These are phyloP conservation scores for Solanum habrochaites DNA, from an alignment of 257 asterid species.

Conservation along the genomic window DNA sequence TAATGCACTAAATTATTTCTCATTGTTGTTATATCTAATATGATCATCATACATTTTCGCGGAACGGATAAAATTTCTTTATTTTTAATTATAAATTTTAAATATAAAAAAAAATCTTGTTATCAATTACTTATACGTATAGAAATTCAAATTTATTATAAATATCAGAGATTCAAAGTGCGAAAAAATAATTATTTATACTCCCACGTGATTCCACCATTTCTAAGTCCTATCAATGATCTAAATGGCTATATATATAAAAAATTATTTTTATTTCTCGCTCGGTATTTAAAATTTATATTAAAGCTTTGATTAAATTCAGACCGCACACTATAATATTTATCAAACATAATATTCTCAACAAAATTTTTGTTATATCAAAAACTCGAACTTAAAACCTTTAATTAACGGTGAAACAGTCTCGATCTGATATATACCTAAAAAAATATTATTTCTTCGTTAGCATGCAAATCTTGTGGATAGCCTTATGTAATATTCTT, in stretches of 20 bases:
- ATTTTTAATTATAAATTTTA: neutral
- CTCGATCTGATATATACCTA: neutral
- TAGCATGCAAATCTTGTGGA: neutral
- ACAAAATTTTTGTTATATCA: rapidly evolving
- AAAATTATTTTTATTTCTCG: neutral
- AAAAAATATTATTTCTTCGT: neutral
- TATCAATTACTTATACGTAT: rapidly evolving
- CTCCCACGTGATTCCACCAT: slow-evolving; percentile 10
- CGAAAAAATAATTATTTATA: neutral
- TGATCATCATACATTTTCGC: neutral
- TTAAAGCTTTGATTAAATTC: too few species aligned
- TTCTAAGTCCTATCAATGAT: slow-evolving; percentile 1
- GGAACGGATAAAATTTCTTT: neutral
- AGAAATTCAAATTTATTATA: neutral
- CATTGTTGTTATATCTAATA: neutral
- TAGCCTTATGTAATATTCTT: neutral
- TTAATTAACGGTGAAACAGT: too few species aligned
- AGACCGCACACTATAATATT: rapidly evolving
- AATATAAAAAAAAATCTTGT: neutral
- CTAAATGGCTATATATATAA: neutral
- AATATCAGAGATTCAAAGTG: neutral
- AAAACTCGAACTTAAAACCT: rapidly evolving
- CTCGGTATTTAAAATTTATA: too few species aligned
- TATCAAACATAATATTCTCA: rapidly evolving
- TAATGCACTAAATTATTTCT: slow-evolving; percentile 11